Base-by-base conservation (phyloP, 2,329 filamentous ascomycete species). In the Amylocarpus encephaloides region DNA sequence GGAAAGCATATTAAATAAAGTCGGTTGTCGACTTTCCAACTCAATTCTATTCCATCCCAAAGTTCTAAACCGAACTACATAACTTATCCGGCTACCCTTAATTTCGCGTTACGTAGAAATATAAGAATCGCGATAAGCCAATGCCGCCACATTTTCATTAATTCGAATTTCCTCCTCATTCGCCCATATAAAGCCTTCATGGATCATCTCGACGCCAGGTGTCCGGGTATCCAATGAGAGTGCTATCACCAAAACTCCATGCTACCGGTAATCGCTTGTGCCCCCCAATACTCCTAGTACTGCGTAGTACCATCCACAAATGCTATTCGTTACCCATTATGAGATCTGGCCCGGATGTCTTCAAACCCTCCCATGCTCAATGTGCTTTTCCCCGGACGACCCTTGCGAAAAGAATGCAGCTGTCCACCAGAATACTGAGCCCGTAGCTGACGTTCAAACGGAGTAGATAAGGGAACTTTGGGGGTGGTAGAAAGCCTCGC, bases 401-500 rank as follows among this genome's bases (percentile, higher is more conserved):
- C 41, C 46, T 48, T 59, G 18, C 58, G 53, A 46, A 49, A 44
- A 36, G 56, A 54, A 18, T 53, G 51, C 1, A 57, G 26, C 34
- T 48, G 26, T 16, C 58, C 53, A n/a, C 60, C 59, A 26, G 59
- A 61, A 51, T 59, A 64, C 34, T 61, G 58, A 39, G 59, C 61
- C 36, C 65, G 62, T 2, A 68, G 58, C 33, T 68, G 65, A 22
- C 64, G 60, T 50, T 71, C 68, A n/a, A 73, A 63, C n/a, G 73
- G 68, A 1, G 69, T 70, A 6, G 72, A 69, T 6, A 74, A 60
- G 12, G 71, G 70, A 13, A 65, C 70, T 48, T 66, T 64, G 3
- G 72, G 72, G 4, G 71, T 74, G 3, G 71, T 74, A 7, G 72
- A 65, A 42, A 68, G 59, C 29, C 66, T 68, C 6, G 66, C 65